Base-by-base conservation (phyloP, 768 basidiomycete genomes). In the Phanerochaete sordida region DNA sequence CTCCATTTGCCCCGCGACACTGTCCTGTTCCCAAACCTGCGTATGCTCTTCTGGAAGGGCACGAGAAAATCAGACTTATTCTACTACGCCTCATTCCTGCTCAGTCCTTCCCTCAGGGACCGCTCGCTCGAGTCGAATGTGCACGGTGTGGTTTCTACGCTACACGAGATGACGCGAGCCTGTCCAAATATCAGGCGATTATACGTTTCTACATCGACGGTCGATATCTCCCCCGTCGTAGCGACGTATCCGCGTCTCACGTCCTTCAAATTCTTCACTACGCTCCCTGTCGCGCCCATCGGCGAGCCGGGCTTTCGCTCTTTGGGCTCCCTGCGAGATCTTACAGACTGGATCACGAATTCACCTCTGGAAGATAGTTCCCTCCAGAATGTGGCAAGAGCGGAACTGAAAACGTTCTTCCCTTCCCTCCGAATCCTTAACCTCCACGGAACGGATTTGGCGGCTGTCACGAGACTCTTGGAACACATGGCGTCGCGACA, bases 321-420 rank as follows among this genome's bases (percentile, higher is more conserved):
- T 16, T 15, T 54, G 7, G 53, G 31, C 21, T 26, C 37, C 5
- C 23, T 54, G 16, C 21, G 13, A 1, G n/a, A 28, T 54, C 16
- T 54, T n/a, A 19, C 11, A 33, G 53, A 54, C 1, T 54, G 53
- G 53, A 39, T 54, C n/a, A 54, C 53, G 23, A 54, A 54, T 24
- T 31, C 31, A 1, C 21, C 35, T 26, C 15, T 54, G n/a, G 53
- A 54, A 28, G 3, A 8, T 13, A 23, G 43, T 15, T 24, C 53
- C 7, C 19, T 54, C 35, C 7, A 9, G 27, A 27, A 39, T 27
- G 8, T 54, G 8, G 2, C 33, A 2, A 13, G 3, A 2, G 8
- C 19, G 7, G 35, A 37, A 11, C n/a, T 39, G 1, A n/a, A 7
- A 13, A 12, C 35, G 12, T 54, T 43, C 53, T 54, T 54, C 21